Evolutionary conservation across 495 filamentous ascomycete species (phyloP), one percentile per base, ranked within the genome.

Genomic region (Amorphotheca resinae): DNA sequence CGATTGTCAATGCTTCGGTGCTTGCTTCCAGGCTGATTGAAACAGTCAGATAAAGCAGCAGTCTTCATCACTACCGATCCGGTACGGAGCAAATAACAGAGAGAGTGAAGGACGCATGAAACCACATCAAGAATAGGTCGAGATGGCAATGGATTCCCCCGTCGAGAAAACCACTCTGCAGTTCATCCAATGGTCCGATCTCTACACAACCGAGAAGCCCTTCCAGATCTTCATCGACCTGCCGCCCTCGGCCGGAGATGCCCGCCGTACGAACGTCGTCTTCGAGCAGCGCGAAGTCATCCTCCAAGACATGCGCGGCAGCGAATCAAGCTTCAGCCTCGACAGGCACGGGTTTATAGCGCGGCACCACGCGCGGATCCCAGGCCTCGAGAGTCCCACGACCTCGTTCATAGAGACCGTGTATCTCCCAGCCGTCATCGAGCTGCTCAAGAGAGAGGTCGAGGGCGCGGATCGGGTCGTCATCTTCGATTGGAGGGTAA

Each of bases 401-500:
- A 28, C 25, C 5, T 5, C 9, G 21, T n/a, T 5, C 9, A 21
- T 45, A 5, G 43, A 28, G 25, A 31, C 4, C 7, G 12, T 38
- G 12, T 59, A 57, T 25, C 37, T 57, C 17, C 55, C 55, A 4
- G 55, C 52, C 34, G 45, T 52, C 1, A 47, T 56, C 37, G 45
- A 31, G 4, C 38, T 60, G 5, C 31, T 60, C 20, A 53, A 25
- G 30, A 33, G 35, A 15, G 38, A 54, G 23, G 38, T 58, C 17
- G 49, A 58, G 32, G 50, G 43, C 3, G 52, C 49, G 5, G 55
- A 58, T 36, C 9, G 32, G 16, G 47, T 60, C 4, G 26, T 41
- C 11, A 57, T 59, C 33, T 60, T 60, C 38, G 51, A 60, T 34
- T 62, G 58, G 53, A 55, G 57, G 36, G 43, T 45, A 38, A 6